These are phyloP conservation scores for Selaginella tamariscina DNA, from an alignment of 75 land plant species.

Conservation along the genomic window DNA sequence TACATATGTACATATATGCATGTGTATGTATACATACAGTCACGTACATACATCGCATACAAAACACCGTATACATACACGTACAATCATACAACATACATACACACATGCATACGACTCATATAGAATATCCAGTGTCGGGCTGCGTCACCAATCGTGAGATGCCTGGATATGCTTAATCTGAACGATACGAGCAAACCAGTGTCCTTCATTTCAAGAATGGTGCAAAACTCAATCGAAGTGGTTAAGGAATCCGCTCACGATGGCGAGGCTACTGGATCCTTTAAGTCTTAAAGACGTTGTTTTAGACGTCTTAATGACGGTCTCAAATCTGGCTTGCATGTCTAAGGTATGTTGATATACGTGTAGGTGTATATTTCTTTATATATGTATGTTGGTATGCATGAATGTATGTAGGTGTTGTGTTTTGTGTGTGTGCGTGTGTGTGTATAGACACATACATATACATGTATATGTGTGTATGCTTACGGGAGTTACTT, in stretches of 20 bases:
- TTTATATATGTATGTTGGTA: conserved; percentile 57
- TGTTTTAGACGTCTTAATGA: conserved; percentile 2
- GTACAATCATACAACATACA: too few species aligned
- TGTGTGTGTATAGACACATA: conserved; percentile 81
- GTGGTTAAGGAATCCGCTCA: conserved; percentile 2
- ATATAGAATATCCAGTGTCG: not conserved
- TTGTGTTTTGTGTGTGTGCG: conserved; percentile 87
- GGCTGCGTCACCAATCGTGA: not conserved
- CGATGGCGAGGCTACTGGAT: not conserved
- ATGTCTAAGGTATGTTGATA: conserved; percentile 13
- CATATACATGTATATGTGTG: too few species aligned
- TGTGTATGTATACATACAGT: too few species aligned
- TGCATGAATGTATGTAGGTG: conserved; percentile 71
- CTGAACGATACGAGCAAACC: not conserved
- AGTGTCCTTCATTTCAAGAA: not conserved
- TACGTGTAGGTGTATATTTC: conserved; percentile 41
- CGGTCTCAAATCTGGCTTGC: not conserved
- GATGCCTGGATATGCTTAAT: conserved; percentile 7
- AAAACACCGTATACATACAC: too few species aligned
- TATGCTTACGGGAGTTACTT: conserved; percentile 2
- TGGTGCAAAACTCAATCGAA: conserved; percentile 9
- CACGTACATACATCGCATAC: too few species aligned
- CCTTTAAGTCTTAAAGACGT: not conserved
- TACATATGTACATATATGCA: too few species aligned
- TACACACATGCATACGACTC: too few species aligned